Evolutionary conservation across 306 rosid genomes (phyloP).

Genomic region (Glycine soja): DNA sequence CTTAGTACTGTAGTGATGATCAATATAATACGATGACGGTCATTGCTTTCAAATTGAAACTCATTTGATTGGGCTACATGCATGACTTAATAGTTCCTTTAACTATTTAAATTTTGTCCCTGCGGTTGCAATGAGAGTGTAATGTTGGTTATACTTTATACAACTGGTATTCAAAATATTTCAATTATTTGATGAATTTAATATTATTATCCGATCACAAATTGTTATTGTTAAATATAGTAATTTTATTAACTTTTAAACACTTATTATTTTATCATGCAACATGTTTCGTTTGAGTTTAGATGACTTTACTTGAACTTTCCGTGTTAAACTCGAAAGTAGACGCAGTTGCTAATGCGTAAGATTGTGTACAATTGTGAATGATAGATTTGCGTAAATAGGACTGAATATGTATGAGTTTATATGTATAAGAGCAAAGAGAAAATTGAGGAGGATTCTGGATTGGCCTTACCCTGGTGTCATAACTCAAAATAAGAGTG

Average conservation of each 20-base stretch:
- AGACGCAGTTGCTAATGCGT: neutral
- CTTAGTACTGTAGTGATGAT: neutral
- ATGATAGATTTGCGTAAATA: neutral
- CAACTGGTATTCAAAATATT: neutral
- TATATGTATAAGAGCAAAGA: neutral
- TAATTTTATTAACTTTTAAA: too few relatives aligned
- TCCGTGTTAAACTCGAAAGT: neutral
- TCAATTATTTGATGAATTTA: too few relatives aligned
- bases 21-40: neutral
- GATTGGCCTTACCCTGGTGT: conserved; percentile 1
- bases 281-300: neutral
- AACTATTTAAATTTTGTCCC: neutral
- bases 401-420: neutral
- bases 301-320: neutral
- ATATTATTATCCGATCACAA: neutral
- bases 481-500: neutral
- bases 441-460: conserved; percentile 14
- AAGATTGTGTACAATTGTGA: neutral
- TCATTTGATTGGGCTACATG: neutral
- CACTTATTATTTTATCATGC: neutral
- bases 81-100: neutral
- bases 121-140: neutral
- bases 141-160: neutral
- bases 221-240: too few relatives aligned
- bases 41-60: neutral